phyloP scores from a whole-genome alignment of 2,329 filamentous ascomycete genomes.

The Gaeumannomyces sp. region DNA sequence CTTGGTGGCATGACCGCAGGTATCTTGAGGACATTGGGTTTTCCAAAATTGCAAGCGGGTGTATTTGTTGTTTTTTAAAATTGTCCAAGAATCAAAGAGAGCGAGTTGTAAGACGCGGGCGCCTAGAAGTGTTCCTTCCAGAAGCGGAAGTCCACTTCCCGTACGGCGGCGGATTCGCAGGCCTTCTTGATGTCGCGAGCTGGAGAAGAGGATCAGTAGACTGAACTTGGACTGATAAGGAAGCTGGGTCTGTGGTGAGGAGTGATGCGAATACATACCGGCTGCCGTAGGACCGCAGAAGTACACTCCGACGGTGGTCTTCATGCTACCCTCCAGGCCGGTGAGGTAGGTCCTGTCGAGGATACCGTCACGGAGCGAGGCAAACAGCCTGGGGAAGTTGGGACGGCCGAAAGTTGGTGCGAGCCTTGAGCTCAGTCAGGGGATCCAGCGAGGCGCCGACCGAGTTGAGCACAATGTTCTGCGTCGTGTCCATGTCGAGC shows the following conservation, averaged over 20 bases:
- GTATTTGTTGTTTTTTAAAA: background rate
- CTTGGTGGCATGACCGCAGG: background rate
- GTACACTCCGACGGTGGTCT: conserved; percentile 91
- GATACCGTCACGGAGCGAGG: conserved; percentile 82
- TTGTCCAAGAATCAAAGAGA: background rate
- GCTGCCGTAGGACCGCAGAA: conserved; percentile 84
- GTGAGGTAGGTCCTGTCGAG: conserved; percentile 77
- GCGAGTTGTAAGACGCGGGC: background rate
- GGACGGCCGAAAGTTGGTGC: conserved; percentile 94
- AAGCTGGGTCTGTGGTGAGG: background rate
- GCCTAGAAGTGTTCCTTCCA: conserved; percentile 90
- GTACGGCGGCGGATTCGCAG: conserved; percentile 63
- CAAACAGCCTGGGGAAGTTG: conserved; percentile 76
- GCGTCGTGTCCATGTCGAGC: conserved; percentile 83
- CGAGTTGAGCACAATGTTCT: conserved; percentile 95
- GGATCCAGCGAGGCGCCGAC: conserved; percentile 86
- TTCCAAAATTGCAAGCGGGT: background rate
- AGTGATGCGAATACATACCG: conserved; percentile 34
- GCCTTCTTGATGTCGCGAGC: conserved; percentile 82
- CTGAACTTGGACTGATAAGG: background rate
- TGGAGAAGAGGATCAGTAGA: conserved; percentile 32
- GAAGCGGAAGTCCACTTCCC: conserved; percentile 88
- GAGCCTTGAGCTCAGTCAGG: conserved; percentile 79
- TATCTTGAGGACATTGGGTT: background rate
- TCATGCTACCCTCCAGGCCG: conserved; percentile 68